Evolutionary conservation across 1,284 basidiomycete genomes (phyloP), one percentile per base, ranked within the genome.

Genomic region (Vanrija sp.): DNA sequence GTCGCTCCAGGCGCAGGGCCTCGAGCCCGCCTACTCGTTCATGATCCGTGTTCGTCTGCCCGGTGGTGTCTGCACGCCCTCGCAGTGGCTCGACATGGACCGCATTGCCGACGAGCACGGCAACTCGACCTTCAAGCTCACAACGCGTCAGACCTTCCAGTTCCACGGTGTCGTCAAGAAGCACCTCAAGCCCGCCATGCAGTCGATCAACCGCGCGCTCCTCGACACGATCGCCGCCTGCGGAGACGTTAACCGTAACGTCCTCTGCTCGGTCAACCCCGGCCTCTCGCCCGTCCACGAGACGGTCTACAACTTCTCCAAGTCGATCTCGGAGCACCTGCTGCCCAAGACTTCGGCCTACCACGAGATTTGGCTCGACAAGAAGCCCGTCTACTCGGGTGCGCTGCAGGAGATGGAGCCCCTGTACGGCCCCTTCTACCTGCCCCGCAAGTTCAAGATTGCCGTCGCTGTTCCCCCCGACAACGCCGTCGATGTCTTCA

Each of bases 41-140:
- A 98, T 99, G 96, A 97, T 98, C 68, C 91, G 95, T 62, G 89
- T 92, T 47, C 84, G 95, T 53, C 88, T 97, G 81, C 94, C 95
- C 45, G 95, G 88, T 61, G 95, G 95, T 64, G 93, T 99, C 25
- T 96, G 93, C 74, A 83, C 81, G 25, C 86, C 95, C 10, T 77
- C 84, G 53, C 95, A 99, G 78, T 98, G 96, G 96, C 79, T 95
- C 51, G 84, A 87, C 67, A 90, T 99, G 83, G 92, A 98, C 78
- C 85, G 87, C 63, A 97, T 99, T 62, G 85, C 93, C 53, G 94
- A 97, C 71, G 88, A 94, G 77, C 91, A 95, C 75, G 95, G 92
- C 24, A 90, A 87, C 67, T 84, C 88, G 53, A 94, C 94, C 15
- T 88, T 98, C 80, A 98, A 98, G 81, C 87, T 99, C 66, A 98